Base-by-base conservation (phyloP, 352 stramenopile species). In the Thalassiosira hispida region DNA sequence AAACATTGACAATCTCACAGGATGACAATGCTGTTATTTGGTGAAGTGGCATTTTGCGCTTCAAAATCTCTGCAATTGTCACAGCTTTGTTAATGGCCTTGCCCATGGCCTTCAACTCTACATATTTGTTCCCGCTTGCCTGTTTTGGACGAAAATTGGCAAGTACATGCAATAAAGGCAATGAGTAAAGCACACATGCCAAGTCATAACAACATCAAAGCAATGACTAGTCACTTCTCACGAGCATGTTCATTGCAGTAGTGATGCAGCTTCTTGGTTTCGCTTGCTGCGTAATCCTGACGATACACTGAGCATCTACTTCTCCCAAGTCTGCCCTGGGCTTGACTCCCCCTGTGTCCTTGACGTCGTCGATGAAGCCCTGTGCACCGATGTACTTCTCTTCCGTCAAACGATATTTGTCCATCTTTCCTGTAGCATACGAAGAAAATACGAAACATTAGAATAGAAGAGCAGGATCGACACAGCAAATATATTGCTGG, bases 261-360 rank as follows among this genome's bases (percentile, higher is more conserved):
- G 85, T 90, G 55, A 94, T 94, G 70, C 91, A 94, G 77, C 90
- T 94, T 77, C 88, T 75, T 53, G 90, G 88, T 68, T 92, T 94
- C 0, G 86, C 87, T 76, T 93, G 86, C 56, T 91, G 90, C 61
- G 87, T 93, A 53, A 94, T 92, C 49, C 86, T 69, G 20, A 94
- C 73, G 74, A 88, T 87, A 18, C 53, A 81, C 23, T 73, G 29
- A 61, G 68, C 57, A 23, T 75, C 65, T 23, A 51, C 42, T 35
- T 44, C 38, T 63, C 79, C 60, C 31, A 66, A 63, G 35, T 57
- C 51, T 46, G 51, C 60, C 40, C 68, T 61, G 53, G 63, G 11
- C 60, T 42, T 60, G 38, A 11, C 44, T 12, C 49, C 65, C 18
- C 9, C 55, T 27, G 44, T 64, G 23, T 82, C 74, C 56, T 62